Evolutionary conservation across 2,329 filamentous ascomycete species (phyloP).

Genomic region (Fusarium camptoceras): DNA sequence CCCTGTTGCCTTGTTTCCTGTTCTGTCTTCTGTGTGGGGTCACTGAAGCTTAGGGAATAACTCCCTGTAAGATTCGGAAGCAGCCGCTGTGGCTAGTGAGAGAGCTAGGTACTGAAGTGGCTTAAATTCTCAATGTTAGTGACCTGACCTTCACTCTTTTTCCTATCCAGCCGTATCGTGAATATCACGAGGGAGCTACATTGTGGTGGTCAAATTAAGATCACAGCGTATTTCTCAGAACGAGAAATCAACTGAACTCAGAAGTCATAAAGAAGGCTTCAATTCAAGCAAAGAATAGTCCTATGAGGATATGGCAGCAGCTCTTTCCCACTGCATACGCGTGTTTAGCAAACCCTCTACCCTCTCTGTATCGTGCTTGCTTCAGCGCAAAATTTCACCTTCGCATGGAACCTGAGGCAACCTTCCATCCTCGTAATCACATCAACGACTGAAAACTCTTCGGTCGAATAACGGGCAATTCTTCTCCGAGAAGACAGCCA

Average conservation of each 20-base stretch:
- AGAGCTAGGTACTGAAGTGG: constrained; percentile 29
- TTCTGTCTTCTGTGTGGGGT: constrained; percentile 5
- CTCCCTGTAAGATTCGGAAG: constrained; percentile 24
- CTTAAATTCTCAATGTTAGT: constrained; percentile 28
- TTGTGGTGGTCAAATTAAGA: not conserved
- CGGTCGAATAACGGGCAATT: not conserved
- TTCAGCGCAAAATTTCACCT: constrained; percentile 15
- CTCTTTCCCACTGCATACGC: constrained; percentile 15
- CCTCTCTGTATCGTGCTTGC: constrained; percentile 28
- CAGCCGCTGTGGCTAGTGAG: constrained; percentile 45
- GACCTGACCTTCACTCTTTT: constrained; percentile 1
- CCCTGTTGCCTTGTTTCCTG: constrained; percentile 6
- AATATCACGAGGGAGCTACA: constrained; percentile 14
- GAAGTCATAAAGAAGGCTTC: not conserved
- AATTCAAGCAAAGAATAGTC: not conserved
- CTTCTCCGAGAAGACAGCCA: not conserved
- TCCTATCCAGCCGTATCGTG: constrained; percentile 8
- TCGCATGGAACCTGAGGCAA: constrained; percentile 28
- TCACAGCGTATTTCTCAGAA: not conserved
- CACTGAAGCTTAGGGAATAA: constrained; percentile 13
- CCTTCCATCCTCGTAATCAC: constrained; percentile 12
- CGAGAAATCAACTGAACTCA: not conserved
- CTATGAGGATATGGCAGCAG: constrained; percentile 24
- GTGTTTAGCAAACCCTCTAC: constrained; percentile 8
- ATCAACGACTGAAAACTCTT: not conserved